phyloP scores from a whole-genome alignment of 108 stramenopile species.

The Schizochytrium sp. region DNA sequence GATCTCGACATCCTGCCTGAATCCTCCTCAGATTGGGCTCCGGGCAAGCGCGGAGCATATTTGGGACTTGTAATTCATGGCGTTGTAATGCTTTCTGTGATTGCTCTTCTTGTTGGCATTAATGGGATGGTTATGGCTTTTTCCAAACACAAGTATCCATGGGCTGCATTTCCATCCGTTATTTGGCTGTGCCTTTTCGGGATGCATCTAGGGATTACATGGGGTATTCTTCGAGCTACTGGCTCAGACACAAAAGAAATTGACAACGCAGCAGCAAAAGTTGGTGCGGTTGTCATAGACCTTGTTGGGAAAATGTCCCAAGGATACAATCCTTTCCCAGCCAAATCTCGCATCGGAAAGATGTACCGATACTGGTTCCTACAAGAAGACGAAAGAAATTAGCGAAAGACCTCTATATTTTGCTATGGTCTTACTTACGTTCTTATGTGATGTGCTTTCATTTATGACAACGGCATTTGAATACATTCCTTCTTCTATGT shows the following conservation, averaged over 20 bases:
- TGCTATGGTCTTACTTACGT: too few species aligned
- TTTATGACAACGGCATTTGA: too few species aligned
- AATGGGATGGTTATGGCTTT: neutral
- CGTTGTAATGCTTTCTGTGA: neutral
- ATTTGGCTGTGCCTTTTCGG: neutral
- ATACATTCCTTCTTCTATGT: too few species aligned
- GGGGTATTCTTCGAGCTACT: neutral
- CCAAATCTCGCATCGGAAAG: constrained; percentile 1
- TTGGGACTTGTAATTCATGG: constrained; percentile 16
- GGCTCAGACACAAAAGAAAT: constrained; percentile 38
- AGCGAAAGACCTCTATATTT: too few species aligned
- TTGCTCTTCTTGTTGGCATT: constrained; percentile 9
- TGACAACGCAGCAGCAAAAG: neutral
- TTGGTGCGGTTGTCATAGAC: neutral
- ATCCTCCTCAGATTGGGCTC: neutral
- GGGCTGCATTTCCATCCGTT: neutral
- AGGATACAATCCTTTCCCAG: constrained; percentile 24
- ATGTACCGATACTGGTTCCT: neutral
- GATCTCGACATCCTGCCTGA: constrained; percentile 1
- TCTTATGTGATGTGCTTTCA: too few species aligned
- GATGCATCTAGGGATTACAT: constrained; percentile 52
- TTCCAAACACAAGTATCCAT: constrained; percentile 13
- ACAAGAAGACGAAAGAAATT: too few species aligned
- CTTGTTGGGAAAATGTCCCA: neutral
- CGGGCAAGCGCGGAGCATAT: constrained; percentile 21